Evolutionary conservation across 768 basidiomycete species (phyloP), one percentile per base, ranked within the genome.

Genomic region (Hortiboletus campestris): DNA sequence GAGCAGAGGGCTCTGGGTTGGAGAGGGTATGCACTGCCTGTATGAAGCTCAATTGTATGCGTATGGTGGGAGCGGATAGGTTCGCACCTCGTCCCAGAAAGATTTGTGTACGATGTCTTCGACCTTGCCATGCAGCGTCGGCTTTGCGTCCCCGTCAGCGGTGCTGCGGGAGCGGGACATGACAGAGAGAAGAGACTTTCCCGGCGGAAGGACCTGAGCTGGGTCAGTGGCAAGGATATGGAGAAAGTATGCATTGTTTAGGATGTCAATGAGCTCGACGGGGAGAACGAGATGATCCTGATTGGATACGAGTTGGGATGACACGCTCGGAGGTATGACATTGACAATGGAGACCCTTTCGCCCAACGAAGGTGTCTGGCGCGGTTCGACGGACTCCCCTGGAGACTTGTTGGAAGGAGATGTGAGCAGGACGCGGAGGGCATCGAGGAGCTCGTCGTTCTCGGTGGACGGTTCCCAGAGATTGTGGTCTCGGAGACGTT

Each of bases 1-100:
- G 87, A 19, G 73, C 71, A 3, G 83, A 77, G 0, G 88, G 86
- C 14, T 73, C 70, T n/a, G 80, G 75, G 28, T 80, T 80, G 4
- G 84, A 84, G 8, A 91, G 75, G 1, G 78, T 66, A 52, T 79
- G 74, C 11, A 78, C 58, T 2, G 82, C 87, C 88, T 90, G 62
- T 38, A 29, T 41, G 46, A 55, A 63, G 48, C 55, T 71, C 59
- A 74, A 63, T 42, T 42, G 16, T 48, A 45, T 31, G 40, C 45
- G 10, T 41, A 53, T 51, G 32, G 41, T 46, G 47, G 12, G 45
- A 60, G 49, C 40, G 54, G 54, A 5, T 39, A 44, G 51, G 62
- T 39, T 61, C 78, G 64, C 61, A 89, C 88, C 78, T 87, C 81
- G 40, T 84, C 82, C 88, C 88, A 91, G 66, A 91, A 91, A 5